These are phyloP conservation scores for Amorphotheca resinae DNA, from an alignment of 495 filamentous ascomycete species.

Conservation along the genomic window DNA sequence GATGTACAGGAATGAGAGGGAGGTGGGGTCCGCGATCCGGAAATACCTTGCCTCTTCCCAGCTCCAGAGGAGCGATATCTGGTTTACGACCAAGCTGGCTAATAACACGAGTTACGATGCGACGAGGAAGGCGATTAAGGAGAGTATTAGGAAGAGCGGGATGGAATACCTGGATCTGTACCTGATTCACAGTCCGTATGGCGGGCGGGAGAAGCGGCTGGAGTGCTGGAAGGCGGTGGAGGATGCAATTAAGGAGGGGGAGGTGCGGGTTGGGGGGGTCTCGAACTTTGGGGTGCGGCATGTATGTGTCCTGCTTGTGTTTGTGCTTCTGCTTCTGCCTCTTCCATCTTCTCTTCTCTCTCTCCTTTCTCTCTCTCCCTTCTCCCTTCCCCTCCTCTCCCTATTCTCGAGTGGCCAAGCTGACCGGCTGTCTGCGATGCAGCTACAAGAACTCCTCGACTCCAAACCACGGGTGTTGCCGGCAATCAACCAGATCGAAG, in stretches of 20 bases:
- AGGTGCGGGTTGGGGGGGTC: conserved; percentile 51
- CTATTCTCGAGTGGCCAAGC: background rate
- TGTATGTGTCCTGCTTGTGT: conserved; percentile 31
- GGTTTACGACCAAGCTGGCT: conserved; percentile 56
- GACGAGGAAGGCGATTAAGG: conserved; percentile 41
- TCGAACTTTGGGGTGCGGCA: conserved; percentile 59
- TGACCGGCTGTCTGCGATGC: background rate
- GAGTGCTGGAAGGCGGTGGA: conserved; percentile 54
- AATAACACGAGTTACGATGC: conserved; percentile 44
- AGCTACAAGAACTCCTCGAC: conserved; percentile 50
- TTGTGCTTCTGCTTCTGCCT: too few relatives aligned
- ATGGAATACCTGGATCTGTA: conserved; percentile 53
- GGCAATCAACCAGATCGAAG: conserved; percentile 67
- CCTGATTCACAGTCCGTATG: conserved; percentile 48
- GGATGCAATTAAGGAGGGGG: conserved; percentile 48
- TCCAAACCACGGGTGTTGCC: conserved; percentile 39
- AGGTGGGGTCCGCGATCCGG: conserved; percentile 44
- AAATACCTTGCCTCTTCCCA: conserved; percentile 29
- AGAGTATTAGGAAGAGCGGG: conserved; percentile 39
- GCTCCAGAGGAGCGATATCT: conserved; percentile 45
- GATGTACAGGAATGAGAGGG: conserved; percentile 56
- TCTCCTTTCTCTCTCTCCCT: background rate
- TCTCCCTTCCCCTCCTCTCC: background rate
- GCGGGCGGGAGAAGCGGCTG: conserved; percentile 41
- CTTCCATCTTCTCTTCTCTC: too few relatives aligned